Conservation (phyloP, 768 basidiomycete species). For the Crassisporium funariophilum region DNA sequence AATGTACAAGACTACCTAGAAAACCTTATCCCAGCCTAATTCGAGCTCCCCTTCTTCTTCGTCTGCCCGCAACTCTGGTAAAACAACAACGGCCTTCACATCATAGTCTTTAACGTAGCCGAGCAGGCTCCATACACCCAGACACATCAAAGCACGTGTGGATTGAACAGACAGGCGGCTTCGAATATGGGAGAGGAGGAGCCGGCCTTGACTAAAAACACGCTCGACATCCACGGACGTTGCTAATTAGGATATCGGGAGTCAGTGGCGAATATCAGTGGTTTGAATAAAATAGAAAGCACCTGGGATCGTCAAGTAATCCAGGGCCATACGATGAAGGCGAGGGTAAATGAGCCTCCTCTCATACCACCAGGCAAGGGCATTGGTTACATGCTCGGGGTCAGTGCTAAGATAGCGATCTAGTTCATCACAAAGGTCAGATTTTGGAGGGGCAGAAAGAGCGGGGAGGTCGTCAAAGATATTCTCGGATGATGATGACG, state of each 20-base stretch:
- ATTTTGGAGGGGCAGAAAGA: conserved; percentile 10
- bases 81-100: conserved; percentile 5
- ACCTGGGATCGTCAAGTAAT: conserved; percentile 32
- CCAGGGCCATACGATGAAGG: conserved; percentile 31
- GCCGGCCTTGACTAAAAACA: conserved; percentile 27
- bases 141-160: conserved; percentile 31
- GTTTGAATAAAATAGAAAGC: conserved; percentile 11
- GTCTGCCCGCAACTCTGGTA: conserved; percentile 9
- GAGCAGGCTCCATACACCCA: conserved; percentile 32
- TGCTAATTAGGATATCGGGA: conserved; percentile 15
- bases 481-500: conserved; percentile 9
- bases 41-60: conserved; percentile 16
- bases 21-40: conserved; percentile 21
- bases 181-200: conserved; percentile 27
- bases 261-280: conserved; percentile 1
- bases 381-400: conserved; percentile 22
- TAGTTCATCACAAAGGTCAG: conserved; percentile 22
- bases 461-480: conserved; percentile 29
- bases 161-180: conserved; percentile 26
- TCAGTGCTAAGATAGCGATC: conserved; percentile 27
- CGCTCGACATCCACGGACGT: conserved; percentile 31
- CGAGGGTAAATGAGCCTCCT: conserved; percentile 18
- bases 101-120: conserved; percentile 28
- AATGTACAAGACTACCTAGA: background rate
- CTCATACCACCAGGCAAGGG: conserved; percentile 31